Evolutionary conservation across 1,139 yeast species (phyloP).

Genomic region (Hyphopichia wangnamkhiaoensis): DNA sequence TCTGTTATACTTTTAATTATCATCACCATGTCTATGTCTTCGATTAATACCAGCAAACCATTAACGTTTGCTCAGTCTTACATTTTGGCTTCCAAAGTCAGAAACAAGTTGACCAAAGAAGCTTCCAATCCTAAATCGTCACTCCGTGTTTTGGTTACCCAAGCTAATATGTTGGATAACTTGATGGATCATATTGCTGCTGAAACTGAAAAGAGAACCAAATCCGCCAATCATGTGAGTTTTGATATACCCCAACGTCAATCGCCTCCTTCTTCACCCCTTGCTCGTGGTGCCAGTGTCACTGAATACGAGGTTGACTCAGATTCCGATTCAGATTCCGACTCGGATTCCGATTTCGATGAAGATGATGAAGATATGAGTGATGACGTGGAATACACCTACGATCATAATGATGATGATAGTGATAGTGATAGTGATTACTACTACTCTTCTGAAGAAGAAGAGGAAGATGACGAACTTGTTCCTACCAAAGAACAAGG

Average conservation of each 20-base stretch:
- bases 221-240: slow-evolving; percentile 13
- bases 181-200: slow-evolving; percentile 55
- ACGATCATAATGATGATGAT: slow-evolving; percentile 16
- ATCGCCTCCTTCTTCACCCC: slow-evolving; percentile 6
- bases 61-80: slow-evolving; percentile 58
- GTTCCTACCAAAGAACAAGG: no score
- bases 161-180: slow-evolving; percentile 74
- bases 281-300: slow-evolving; percentile 21
- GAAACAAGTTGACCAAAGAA: slow-evolving; percentile 65
- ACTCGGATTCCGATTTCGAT: slow-evolving; percentile 16
- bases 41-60: slow-evolving; percentile 9
- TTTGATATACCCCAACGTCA: slow-evolving; percentile 12
- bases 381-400: no score
- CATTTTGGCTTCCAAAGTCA: slow-evolving; percentile 67
- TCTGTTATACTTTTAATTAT: no score
- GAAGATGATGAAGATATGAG: slow-evolving; percentile 16
- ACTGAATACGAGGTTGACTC: slow-evolving; percentile 40
- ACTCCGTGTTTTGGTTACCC: slow-evolving; percentile 64
- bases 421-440: slow-evolving; percentile 11
- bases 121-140: slow-evolving; percentile 63
- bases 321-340: slow-evolving; percentile 27
- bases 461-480: slow-evolving; percentile 19
- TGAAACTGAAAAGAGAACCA: slow-evolving; percentile 32
- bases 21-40: no score
- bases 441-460: slow-evolving; percentile 12